Conservation (phyloP, 441 rosid genomes). For the Geranium incanum region DNA sequence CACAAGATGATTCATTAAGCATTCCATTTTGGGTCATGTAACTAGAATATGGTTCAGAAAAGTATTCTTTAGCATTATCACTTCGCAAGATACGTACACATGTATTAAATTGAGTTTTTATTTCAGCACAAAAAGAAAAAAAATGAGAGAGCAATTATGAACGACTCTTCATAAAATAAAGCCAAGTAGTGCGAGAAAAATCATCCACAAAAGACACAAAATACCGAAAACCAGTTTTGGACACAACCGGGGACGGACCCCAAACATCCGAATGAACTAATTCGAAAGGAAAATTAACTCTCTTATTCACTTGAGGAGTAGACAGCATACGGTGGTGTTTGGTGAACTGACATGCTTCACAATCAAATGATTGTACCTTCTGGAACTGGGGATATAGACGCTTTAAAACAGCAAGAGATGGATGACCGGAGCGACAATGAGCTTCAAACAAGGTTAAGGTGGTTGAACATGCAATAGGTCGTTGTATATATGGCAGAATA, state of each 20-base stretch:
- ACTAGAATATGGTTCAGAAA: neutral
- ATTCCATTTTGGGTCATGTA: neutral
- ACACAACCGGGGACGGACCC: neutral
- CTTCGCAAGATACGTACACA: neutral
- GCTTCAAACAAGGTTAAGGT: neutral
- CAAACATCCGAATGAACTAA: slow-evolving; percentile 1
- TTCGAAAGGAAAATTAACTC: neutral
- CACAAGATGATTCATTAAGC: neutral
- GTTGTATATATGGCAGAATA: neutral
- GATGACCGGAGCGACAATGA: neutral
- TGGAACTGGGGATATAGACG: neutral
- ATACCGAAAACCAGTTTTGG: neutral
- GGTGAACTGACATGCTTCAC: neutral
- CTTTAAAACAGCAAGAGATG: neutral
- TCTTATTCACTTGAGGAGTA: neutral
- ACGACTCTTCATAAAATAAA: neutral
- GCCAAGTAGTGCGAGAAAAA: neutral
- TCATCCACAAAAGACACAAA: neutral
- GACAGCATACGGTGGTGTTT: neutral
- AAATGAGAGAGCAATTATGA: neutral
- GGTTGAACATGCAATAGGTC: neutral
- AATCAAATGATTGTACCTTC: neutral
- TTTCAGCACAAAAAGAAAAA: slow-evolving; percentile 6
- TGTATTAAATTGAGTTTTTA: slow-evolving; percentile 7
- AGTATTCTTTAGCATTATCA: slow-evolving; percentile 15